phyloP scores from a whole-genome alignment of 2,329 filamentous ascomycete genomes.

The Bimuria novae-zelandiae region DNA sequence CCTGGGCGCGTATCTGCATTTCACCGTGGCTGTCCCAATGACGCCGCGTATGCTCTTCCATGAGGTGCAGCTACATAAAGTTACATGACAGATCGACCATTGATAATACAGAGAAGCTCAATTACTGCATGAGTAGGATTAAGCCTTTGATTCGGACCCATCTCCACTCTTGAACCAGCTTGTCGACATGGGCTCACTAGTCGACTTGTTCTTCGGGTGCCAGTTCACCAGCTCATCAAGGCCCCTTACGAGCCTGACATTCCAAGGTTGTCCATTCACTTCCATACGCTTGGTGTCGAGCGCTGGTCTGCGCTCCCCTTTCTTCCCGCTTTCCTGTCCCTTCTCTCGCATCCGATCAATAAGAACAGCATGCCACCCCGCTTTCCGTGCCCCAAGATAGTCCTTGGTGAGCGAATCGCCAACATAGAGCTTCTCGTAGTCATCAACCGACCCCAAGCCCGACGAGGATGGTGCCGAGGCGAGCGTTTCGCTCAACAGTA shows the following conservation, averaged over 20 bases:
- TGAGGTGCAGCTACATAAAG: too few species aligned
- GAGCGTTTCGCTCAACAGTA: constrained; percentile 47
- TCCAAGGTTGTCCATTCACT: neutral
- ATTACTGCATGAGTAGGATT: too few species aligned
- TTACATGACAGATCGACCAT: too few species aligned
- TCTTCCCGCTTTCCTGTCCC: neutral
- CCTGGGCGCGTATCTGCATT: neutral
- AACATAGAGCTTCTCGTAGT: constrained; percentile 55
- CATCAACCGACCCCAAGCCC: constrained; percentile 8
- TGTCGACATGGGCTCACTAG: neutral
- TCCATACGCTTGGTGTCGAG: neutral
- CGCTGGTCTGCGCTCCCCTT: neutral
- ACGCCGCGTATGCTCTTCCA: too few species aligned
- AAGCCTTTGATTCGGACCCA: too few species aligned
- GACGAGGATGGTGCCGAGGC: constrained; percentile 11
- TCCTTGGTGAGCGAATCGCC: constrained; percentile 61
- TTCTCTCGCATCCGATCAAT: constrained; percentile 42
- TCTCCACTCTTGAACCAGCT: neutral
- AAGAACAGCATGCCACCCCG: constrained; percentile 55
- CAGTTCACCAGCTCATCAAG: neutral
- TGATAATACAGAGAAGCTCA: too few species aligned
- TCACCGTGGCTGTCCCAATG: neutral
- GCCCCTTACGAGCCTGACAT: neutral
- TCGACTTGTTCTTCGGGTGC: neutral
- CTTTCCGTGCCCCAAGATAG: constrained; percentile 52